phyloP scores from a whole-genome alignment of 2,329 filamentous ascomycete species.

The Neocucurbitaria cava region DNA sequence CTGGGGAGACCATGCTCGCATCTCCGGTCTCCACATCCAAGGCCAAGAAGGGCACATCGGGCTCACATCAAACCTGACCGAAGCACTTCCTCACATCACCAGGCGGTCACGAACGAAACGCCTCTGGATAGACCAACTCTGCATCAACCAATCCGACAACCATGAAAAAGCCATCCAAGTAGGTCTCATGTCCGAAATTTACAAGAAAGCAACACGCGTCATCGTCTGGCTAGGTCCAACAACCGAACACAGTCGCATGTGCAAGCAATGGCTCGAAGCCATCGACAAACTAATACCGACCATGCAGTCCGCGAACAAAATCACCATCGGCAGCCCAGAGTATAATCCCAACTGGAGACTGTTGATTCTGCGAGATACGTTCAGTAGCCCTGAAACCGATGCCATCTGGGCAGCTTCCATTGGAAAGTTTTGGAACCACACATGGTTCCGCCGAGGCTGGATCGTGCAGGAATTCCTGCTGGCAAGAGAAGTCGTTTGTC shows the following conservation, averaged over 20 bases:
- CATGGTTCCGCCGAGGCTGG: constrained; percentile 21
- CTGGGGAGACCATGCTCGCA: constrained; percentile 17
- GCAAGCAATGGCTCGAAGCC: constrained; percentile 13
- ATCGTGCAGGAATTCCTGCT: constrained; percentile 22
- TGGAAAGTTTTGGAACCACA: constrained; percentile 7
- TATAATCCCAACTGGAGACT: constrained; percentile 4
- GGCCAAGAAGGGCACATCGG: constrained; percentile 12
- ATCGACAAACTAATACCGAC: constrained; percentile 7
- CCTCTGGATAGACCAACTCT: constrained; percentile 39
- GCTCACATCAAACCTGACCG: constrained; percentile 26
- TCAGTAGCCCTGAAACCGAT: neutral
- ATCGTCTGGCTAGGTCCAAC: constrained; percentile 26
- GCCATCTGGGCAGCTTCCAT: constrained; percentile 7
- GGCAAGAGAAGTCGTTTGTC: constrained; percentile 3
- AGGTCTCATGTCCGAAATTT: constrained; percentile 46
- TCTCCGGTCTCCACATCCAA: constrained; percentile 10
- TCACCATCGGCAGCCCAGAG: neutral
- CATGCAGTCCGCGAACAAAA: neutral
- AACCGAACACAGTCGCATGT: constrained; percentile 6
- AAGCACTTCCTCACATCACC: constrained; percentile 23
- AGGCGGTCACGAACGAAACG: constrained; percentile 10
- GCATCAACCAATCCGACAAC: constrained; percentile 44
- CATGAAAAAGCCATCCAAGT: constrained; percentile 43
- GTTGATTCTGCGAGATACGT: constrained; percentile 2
- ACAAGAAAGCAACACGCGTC: constrained; percentile 22